phyloP scores from a whole-genome alignment of 192 early-diverging fungal species.

The Umbelopsis vinacea region DNA sequence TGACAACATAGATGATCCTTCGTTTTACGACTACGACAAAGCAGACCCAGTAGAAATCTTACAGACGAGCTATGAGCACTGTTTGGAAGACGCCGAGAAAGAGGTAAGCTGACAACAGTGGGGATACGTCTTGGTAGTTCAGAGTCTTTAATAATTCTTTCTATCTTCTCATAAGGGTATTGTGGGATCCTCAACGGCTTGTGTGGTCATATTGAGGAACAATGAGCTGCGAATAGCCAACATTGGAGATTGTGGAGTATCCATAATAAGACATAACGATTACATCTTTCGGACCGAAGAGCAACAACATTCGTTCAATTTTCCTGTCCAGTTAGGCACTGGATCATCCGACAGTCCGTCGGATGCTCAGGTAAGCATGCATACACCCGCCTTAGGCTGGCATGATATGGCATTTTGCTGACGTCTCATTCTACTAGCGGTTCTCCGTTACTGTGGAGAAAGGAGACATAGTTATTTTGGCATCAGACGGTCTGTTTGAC shows the following conservation, averaged over 20 bases:
- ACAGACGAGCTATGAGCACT: slow-evolving; percentile 75
- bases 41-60: slow-evolving; percentile 83
- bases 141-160: not conserved
- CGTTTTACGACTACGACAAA: slow-evolving; percentile 79
- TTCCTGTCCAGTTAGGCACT: slow-evolving; percentile 95
- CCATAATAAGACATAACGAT: slow-evolving; percentile 85
- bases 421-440: not conserved
- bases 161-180: slow-evolving; percentile 53
- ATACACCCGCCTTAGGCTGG: not conserved
- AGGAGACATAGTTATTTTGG: slow-evolving; percentile 93
- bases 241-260: slow-evolving; percentile 93
- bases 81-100: slow-evolving; percentile 69
- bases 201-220: slow-evolving; percentile 83
- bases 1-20: slow-evolving; percentile 80
- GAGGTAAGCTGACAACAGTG: slow-evolving; percentile 45
- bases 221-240: slow-evolving; percentile 95
- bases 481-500: slow-evolving; percentile 95
- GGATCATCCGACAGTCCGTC: slow-evolving; percentile 77
- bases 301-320: slow-evolving; percentile 99
- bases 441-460: slow-evolving; percentile 86
- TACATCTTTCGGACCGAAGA: slow-evolving; percentile 94
- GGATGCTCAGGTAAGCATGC: slow-evolving; percentile 69
- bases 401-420: not conserved
- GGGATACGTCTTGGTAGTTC: not conserved
- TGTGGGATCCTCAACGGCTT: slow-evolving; percentile 91